These are phyloP conservation scores for Auricularia heimuer DNA, from an alignment of 768 basidiomycete species.

Conservation along the genomic window DNA sequence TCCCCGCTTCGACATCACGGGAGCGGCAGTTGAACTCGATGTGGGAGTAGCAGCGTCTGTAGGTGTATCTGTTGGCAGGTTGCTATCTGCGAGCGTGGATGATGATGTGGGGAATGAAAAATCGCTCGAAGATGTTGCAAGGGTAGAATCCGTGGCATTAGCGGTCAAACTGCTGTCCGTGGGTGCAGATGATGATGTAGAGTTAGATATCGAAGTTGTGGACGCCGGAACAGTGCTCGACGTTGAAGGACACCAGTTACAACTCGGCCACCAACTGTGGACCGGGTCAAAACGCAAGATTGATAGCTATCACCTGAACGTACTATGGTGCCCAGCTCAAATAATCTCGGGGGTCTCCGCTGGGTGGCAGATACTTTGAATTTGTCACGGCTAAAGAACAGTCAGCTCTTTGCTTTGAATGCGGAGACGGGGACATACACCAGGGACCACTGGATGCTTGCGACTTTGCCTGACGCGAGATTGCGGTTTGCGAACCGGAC, in stretches of 20 bases:
- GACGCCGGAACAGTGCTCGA: neutral
- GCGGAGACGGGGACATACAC: constrained; percentile 19
- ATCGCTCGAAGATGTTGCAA: too few relatives aligned
- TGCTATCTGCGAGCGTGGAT: too few relatives aligned
- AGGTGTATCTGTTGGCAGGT: too few relatives aligned
- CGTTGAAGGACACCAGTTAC: neutral
- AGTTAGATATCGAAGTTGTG: neutral
- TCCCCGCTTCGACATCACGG: too few relatives aligned
- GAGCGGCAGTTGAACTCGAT: too few relatives aligned
- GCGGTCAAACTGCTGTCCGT: neutral
- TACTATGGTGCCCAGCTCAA: constrained; percentile 67
- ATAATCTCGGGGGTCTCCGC: constrained; percentile 46
- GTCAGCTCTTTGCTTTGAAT: neutral
- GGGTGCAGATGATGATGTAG: neutral
- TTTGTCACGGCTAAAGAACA: constrained; percentile 27
- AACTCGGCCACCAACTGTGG: neutral
- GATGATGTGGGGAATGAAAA: neutral
- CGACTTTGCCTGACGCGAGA: constrained; percentile 28
- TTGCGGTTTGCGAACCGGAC: constrained; percentile 23
- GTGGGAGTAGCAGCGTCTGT: too few relatives aligned
- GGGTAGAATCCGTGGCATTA: neutral
- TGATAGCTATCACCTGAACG: constrained; percentile 13
- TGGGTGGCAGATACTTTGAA: constrained; percentile 25
- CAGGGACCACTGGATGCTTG: constrained; percentile 31
- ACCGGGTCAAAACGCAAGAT: neutral